These are phyloP conservation scores for Litsea cubeba DNA, from an alignment of 164 flowering plant species.

Conservation along the genomic window DNA sequence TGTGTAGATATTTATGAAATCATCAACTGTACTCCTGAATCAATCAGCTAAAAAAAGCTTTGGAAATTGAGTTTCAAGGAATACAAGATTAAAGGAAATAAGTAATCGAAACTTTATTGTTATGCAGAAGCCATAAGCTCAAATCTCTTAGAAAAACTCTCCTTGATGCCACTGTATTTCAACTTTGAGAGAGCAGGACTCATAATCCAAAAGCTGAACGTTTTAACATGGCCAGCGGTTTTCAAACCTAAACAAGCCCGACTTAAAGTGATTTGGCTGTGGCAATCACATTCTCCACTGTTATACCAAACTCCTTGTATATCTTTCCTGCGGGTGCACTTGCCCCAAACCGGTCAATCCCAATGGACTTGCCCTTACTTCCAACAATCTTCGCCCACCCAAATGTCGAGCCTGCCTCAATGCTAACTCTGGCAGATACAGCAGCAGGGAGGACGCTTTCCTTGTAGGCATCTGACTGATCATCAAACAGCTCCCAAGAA, in stretches of 20 bases:
- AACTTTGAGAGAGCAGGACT: neutral
- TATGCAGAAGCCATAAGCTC: neutral
- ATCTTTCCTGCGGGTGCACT: conserved; percentile 92
- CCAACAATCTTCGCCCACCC: conserved; percentile 90
- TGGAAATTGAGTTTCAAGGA: conserved; percentile 2
- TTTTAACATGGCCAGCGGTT: conserved; percentile 20
- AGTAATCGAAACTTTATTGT: conserved; percentile 2
- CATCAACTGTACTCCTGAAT: neutral
- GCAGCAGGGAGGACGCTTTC: conserved; percentile 84
- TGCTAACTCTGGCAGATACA: conserved; percentile 83
- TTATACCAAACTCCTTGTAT: conserved; percentile 89
- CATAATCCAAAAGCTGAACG: conserved; percentile 8
- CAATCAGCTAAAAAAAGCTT: conserved; percentile 1
- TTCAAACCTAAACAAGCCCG: conserved; percentile 36
- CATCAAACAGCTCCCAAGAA: conserved; percentile 88
- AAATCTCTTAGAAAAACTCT: conserved; percentile 2
- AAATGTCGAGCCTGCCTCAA: conserved; percentile 93
- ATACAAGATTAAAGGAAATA: neutral
- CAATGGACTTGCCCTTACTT: conserved; percentile 75
- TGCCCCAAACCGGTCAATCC: conserved; percentile 87
- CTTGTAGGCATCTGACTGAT: conserved; percentile 84
- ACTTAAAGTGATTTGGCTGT: conserved; percentile 56
- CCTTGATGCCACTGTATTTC: neutral
- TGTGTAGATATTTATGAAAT: conserved; percentile 20
- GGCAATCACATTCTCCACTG: conserved; percentile 79